These are phyloP conservation scores for Mariannaea elegans DNA, from an alignment of 2,329 filamentous ascomycete species.

Conservation along the genomic window DNA sequence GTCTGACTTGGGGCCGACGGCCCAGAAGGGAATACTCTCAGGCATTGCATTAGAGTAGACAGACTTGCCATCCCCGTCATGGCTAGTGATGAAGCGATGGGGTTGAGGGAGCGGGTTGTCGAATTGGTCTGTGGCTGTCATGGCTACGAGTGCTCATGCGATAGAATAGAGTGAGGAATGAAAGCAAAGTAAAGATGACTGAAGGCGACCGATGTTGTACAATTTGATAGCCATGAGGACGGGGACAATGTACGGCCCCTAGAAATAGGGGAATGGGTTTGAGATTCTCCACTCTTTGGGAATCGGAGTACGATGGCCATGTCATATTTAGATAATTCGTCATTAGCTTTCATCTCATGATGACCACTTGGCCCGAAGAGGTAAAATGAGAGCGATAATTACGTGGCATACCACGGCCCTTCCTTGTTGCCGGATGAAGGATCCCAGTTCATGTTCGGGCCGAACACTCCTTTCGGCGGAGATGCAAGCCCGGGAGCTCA, in stretches of 20 bases:
- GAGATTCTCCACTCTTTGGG: background rate
- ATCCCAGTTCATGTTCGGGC: too few species aligned
- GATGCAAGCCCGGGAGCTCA: too few species aligned
- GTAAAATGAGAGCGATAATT: too few species aligned
- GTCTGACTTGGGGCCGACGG: background rate
- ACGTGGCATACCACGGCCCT: too few species aligned
- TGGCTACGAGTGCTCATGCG: background rate
- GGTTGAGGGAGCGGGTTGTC: background rate
- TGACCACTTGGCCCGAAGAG: too few species aligned
- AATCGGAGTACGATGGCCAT: background rate
- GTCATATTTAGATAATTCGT: background rate
- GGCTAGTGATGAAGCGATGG: background rate
- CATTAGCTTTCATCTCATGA: background rate
- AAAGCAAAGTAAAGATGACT: constrained; percentile 13
- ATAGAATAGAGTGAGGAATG: background rate
- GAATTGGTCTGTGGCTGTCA: background rate
- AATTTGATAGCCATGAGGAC: too few species aligned
- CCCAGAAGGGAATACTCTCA: background rate
- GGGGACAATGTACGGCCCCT: too few species aligned
- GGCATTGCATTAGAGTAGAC: background rate
- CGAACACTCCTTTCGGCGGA: too few species aligned
- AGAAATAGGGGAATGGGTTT: background rate
- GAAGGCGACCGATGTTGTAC: background rate
- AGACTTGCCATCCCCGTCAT: background rate
- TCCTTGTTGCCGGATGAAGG: too few species aligned